Evolutionary conservation across 169 alveolate genomes (phyloP), one percentile per base, ranked within the genome.

Genomic region (Plasmodium gonderi): DNA sequence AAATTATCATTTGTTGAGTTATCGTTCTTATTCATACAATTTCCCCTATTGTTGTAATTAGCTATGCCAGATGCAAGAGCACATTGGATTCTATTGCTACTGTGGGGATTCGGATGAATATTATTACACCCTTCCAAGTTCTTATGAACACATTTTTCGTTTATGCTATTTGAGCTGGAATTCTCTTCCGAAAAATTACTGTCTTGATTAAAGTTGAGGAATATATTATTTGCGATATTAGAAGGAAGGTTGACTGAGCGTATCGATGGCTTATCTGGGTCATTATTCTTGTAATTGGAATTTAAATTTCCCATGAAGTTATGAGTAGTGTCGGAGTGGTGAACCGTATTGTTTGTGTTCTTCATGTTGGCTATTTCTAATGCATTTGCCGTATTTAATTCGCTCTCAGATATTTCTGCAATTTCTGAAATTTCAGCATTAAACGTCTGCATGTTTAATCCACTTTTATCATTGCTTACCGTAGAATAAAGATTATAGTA

Each of bases 401-500:
- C 72, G 40, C 26, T 60, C 72, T 60, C 72, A 3, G 38, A 26
- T 26, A 36, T 68, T 12, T 20, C 51, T 23, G 45, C 49, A 45
- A 40, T 67, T 44, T 40, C 31, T 45, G 74, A 12, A 60, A 60
- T 29, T n/a, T 60, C 72, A 11, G 17, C 72, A 60, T 60, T 60
- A 36, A 60, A n/a, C 38, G 36, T 36, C 38, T 60, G 72, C 40
- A 60, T 31, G 64, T 31, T 49, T 47, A 47, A 8, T 20, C 45
- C 33, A 76, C 64, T 20, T 60, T 49, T 47, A 67, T 80, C 80
- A 31, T 42, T 31, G 75, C 17, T 17, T 4, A 33, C 54, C 11
- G 74, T 9, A 17, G 92, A 69, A 72, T 83, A 69, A 5, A 69
- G 14, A 8, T 69, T 83, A 44, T 83, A 83, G 65, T 83, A 83